These are phyloP conservation scores for Botrytis fabae DNA, from an alignment of 2,329 filamentous ascomycete genomes.

Conservation along the genomic window DNA sequence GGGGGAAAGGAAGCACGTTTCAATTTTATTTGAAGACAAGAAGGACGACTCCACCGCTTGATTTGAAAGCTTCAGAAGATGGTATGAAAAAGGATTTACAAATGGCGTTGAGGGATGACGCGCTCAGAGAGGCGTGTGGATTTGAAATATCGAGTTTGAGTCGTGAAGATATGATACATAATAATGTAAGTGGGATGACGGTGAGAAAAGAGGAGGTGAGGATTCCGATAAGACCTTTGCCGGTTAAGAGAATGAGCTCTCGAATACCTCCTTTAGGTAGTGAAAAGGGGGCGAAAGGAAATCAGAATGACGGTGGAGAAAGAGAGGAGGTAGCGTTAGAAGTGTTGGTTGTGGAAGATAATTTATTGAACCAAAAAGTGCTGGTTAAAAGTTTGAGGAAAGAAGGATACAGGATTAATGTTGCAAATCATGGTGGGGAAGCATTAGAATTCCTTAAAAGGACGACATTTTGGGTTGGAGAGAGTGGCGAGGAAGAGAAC, in stretches of 20 bases:
- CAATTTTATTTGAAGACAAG: slow-evolving; percentile 61
- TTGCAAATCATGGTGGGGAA: slow-evolving; percentile 65
- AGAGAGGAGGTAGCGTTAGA: slow-evolving; percentile 12
- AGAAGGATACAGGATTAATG: slow-evolving; percentile 58
- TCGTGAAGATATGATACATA: not conserved
- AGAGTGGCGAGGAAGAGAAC: not conserved
- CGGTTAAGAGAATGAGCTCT: not conserved
- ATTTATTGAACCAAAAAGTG: slow-evolving; percentile 67
- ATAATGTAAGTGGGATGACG: not conserved
- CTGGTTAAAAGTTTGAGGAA: slow-evolving; percentile 61
- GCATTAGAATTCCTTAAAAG: slow-evolving; percentile 57
- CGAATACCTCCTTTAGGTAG: not conserved
- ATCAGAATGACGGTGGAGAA: slow-evolving; percentile 13
- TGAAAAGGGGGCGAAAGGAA: not conserved
- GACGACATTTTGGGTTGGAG: slow-evolving; percentile 53
- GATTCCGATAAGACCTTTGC: not conserved
- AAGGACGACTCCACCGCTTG: not conserved
- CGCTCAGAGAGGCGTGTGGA: slow-evolving; percentile 17
- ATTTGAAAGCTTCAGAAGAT: slow-evolving; percentile 2
- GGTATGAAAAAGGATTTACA: not conserved
- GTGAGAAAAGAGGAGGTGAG: not conserved
- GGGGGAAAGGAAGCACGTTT: slow-evolving; percentile 71
- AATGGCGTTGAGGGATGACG: slow-evolving; percentile 13
- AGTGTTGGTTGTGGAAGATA: slow-evolving; percentile 63
- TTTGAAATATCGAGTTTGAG: slow-evolving; percentile 3